Evolutionary conservation across 208 protist genomes (phyloP).

Genomic region (Wallacemonas collosoma): DNA sequence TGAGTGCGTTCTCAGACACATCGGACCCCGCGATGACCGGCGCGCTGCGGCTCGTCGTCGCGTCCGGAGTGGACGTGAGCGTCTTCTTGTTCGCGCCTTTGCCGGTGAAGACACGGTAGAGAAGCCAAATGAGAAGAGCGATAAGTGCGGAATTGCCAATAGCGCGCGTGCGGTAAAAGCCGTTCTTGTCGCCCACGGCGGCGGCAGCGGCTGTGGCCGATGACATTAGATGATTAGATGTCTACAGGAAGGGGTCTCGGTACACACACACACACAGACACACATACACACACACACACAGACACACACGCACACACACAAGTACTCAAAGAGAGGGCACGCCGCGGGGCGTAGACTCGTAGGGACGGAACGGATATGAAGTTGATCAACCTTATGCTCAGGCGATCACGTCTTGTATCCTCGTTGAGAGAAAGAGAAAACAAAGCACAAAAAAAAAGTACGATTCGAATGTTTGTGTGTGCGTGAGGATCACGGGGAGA

Average conservation of each 20-base stretch:
- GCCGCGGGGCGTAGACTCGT: too few species aligned
- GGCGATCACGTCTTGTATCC: too few species aligned
- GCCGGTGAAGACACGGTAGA: slow-evolving; percentile 17
- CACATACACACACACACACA: too few species aligned
- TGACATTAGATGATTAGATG: not conserved
- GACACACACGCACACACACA: too few species aligned
- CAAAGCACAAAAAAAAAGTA: too few species aligned
- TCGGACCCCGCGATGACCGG: not conserved
- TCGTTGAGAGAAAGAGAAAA: too few species aligned
- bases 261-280: too few species aligned
- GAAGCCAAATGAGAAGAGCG: slow-evolving; percentile 20
- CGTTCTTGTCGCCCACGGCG: not conserved
- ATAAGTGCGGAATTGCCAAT: slow-evolving; percentile 22
- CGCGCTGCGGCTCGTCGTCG: not conserved
- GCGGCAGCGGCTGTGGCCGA: not conserved
- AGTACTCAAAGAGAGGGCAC: too few species aligned
- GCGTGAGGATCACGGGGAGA: too few species aligned
- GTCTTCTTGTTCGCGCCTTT: not conserved
- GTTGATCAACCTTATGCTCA: too few species aligned
- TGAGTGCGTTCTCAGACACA: slow-evolving; percentile 15
- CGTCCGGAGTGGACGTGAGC: not conserved
- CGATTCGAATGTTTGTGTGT: too few species aligned
- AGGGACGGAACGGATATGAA: too few species aligned
- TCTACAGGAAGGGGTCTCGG: not conserved
- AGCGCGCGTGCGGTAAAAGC: not conserved